These are phyloP conservation scores for Microdochium paspali DNA, from an alignment of 2,329 filamentous ascomycete species.

Conservation along the genomic window DNA sequence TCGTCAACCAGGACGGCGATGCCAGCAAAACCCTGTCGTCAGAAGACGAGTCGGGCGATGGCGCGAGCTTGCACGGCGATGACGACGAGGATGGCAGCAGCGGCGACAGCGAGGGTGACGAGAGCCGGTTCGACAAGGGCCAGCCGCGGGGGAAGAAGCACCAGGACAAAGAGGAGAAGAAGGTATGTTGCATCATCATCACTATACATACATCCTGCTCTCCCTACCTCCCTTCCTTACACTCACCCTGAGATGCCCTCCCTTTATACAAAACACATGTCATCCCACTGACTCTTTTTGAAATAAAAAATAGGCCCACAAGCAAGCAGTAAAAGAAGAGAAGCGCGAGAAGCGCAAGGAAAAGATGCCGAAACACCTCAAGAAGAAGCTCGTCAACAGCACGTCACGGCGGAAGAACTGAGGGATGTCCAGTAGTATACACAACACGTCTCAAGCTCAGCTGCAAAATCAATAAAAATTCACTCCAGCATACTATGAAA, in stretches of 20 bases:
- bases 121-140: constrained; percentile 53
- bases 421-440: no score
- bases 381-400: constrained; percentile 72
- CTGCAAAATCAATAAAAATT: background rate
- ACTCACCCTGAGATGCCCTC: background rate
- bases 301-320: constrained; percentile 46
- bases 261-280: background rate
- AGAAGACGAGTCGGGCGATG: constrained; percentile 36
- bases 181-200: constrained; percentile 32
- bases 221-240: background rate
- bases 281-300: background rate
- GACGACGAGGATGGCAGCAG: constrained; percentile 19
- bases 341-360: constrained; percentile 88
- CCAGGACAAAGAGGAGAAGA: constrained; percentile 85
- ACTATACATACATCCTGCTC: background rate
- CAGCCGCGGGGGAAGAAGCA: constrained; percentile 73
- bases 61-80: constrained; percentile 32
- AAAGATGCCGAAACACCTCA: constrained; percentile 93
- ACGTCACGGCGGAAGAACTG: constrained; percentile 55
- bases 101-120: constrained; percentile 31
- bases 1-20: constrained; percentile 26
- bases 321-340: constrained; percentile 85
- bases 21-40: constrained; percentile 26
- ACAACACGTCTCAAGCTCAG: no score
- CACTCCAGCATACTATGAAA: no score